Evolutionary conservation across 1,139 yeast genomes (phyloP).

Genomic region (Kodamaea alishanica): DNA sequence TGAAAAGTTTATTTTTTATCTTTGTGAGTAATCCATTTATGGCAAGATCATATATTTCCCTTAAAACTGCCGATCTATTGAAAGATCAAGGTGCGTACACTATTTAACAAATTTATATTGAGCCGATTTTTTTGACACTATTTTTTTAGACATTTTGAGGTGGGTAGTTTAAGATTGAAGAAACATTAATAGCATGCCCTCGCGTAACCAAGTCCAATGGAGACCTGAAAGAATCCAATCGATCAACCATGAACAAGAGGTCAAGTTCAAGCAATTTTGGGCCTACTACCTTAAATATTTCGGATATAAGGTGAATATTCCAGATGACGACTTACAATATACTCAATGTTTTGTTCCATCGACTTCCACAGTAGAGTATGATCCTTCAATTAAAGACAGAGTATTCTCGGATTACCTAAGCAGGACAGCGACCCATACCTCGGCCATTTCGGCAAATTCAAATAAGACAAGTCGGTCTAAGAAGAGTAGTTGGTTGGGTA

Average conservation of each 20-base stretch:
- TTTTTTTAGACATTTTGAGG: too few relatives aligned
- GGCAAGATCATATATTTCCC: too few relatives aligned
- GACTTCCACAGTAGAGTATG: conserved; percentile 14
- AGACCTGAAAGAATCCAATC: conserved; percentile 59
- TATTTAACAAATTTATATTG: too few relatives aligned
- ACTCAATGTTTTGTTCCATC: conserved; percentile 37
- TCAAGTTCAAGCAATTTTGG: conserved; percentile 72
- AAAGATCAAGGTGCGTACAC: too few relatives aligned
- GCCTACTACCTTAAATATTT: conserved; percentile 57
- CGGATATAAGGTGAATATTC: conserved; percentile 52
- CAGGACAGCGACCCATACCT: conserved; percentile 25
- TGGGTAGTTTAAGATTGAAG: too few relatives aligned
- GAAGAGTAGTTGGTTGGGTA: conserved; percentile 15
- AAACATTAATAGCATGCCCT: conserved; percentile 8
- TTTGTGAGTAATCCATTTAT: too few relatives aligned
- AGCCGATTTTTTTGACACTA: too few relatives aligned
- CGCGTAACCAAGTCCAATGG: conserved; percentile 13
- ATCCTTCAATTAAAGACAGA: conserved; percentile 4
- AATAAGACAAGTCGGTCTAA: conserved; percentile 21
- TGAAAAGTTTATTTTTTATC: too few relatives aligned
- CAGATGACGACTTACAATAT: conserved; percentile 29
- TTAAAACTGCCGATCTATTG: too few relatives aligned
- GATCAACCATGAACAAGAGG: conserved; percentile 60
- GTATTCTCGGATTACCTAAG: conserved; percentile 19
- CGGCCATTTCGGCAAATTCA: conserved; percentile 28